A percentile compares a stretch with the other conserved stretches of the same genome.
These are phyloP conservation scores for Fusarium lyarnte DNA, from an alignment of 2,329 filamentous ascomycete species.

Conservation along the genomic window DNA sequence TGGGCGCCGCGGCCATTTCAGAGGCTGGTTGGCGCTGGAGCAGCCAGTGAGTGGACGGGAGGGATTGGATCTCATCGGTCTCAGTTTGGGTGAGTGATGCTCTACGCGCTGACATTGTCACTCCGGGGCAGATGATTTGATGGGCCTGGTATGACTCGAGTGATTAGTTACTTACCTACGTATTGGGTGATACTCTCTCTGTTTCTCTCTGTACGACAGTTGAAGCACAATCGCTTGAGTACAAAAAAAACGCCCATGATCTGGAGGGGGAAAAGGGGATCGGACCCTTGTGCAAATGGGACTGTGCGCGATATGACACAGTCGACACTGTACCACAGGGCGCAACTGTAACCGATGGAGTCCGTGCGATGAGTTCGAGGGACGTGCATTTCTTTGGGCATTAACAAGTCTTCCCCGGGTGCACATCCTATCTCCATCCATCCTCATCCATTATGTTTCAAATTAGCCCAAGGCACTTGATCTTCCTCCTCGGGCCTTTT, in stretches of 20 bases:
- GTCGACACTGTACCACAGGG: constrained; percentile 25
- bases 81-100: constrained; percentile 19
- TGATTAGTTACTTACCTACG: not conserved
- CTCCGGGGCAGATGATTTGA: not conserved
- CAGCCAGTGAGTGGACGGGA: constrained; percentile 7
- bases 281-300: constrained; percentile 1
- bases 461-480: constrained; percentile 34
- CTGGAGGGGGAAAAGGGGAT: constrained; percentile 27
- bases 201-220: not conserved
- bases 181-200: not conserved
- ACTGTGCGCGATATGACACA: constrained; percentile 12
- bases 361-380: constrained; percentile 28
- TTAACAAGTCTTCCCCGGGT: constrained; percentile 13
- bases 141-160: not conserved
- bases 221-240: not conserved
- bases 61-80: not conserved
- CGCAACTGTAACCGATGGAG: constrained; percentile 13
- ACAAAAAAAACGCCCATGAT: not conserved
- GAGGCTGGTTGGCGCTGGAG: constrained; percentile 26
- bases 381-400: constrained; percentile 36
- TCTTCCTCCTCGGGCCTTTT: constrained; percentile 1
- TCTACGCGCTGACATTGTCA: constrained; percentile 21
- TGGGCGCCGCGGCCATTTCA: not conserved
- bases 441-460: constrained; percentile 40
- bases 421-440: constrained; percentile 1